phyloP scores from a whole-genome alignment of 805 yeast genomes.

The Wickerhamiella sorbophila region DNA sequence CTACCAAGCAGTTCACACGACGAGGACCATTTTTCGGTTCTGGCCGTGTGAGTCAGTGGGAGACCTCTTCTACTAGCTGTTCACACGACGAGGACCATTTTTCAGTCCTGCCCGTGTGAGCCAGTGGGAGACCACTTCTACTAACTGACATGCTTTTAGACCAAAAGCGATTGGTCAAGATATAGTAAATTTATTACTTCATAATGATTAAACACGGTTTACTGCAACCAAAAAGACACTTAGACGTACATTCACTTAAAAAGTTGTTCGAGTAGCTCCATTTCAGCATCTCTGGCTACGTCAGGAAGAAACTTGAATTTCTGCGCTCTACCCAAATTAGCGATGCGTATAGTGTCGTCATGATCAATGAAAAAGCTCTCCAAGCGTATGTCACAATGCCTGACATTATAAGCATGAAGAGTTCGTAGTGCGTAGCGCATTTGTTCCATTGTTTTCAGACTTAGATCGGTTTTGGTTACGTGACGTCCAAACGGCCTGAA shows the following conservation, averaged over 20 bases:
- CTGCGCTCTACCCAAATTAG: constrained; percentile 14
- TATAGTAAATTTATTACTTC: too few relatives aligned
- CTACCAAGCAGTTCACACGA: too few relatives aligned
- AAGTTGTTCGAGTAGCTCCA: constrained; percentile 1
- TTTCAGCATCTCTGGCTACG: constrained; percentile 13
- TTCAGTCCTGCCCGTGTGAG: too few relatives aligned
- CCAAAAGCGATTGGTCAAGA: too few relatives aligned
- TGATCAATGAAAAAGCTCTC: constrained; percentile 14
- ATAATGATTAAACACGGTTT: too few relatives aligned
- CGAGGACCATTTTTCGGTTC: too few relatives aligned
- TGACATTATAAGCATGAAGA: constrained; percentile 12
- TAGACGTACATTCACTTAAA: neutral
- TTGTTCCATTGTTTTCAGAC: constrained; percentile 2
- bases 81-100: too few relatives aligned
- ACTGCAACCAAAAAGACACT: too few relatives aligned
- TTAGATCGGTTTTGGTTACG: constrained; percentile 10
- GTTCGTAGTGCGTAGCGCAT: constrained; percentile 11
- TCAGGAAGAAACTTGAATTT: constrained; percentile 15
- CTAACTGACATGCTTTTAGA: too few relatives aligned
- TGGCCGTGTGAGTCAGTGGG: too few relatives aligned
- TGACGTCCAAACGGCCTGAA: constrained; percentile 16
- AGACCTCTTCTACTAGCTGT: too few relatives aligned
- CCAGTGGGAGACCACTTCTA: too few relatives aligned
- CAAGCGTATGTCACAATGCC: constrained; percentile 14
- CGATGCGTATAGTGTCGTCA: constrained; percentile 9